phyloP scores from a whole-genome alignment of 768 basidiomycete species.

The Amanita jacksonii region DNA sequence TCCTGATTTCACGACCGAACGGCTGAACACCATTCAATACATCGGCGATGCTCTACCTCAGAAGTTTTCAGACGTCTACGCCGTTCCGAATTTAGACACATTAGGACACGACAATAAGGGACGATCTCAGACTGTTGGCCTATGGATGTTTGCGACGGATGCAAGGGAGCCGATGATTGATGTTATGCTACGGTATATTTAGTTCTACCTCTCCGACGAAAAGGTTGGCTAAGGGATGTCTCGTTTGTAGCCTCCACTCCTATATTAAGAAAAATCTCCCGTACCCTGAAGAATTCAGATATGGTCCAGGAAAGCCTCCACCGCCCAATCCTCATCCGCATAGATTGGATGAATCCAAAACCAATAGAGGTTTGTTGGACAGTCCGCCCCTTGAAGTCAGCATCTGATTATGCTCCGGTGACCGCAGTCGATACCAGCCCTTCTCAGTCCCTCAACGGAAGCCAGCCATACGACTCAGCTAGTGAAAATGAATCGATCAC shows the following conservation, averaged over 20 bases:
- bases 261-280: conserved; percentile 56
- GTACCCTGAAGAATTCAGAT: conserved; percentile 66
- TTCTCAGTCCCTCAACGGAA: not conserved
- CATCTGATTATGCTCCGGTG: too few relatives aligned
- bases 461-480: conserved; percentile 1
- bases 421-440: conserved; percentile 2
- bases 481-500: conserved; percentile 3
- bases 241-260: conserved; percentile 40
- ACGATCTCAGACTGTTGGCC: conserved; percentile 46
- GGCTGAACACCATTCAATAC: conserved; percentile 30
- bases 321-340: conserved; percentile 38
- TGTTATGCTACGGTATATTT: conserved; percentile 51
- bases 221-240: conserved; percentile 1
- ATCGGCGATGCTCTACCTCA: conserved; percentile 18
- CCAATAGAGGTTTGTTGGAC: conserved; percentile 4
- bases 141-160: conserved; percentile 69
- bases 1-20: conserved; percentile 51
- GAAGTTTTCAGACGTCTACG: conserved; percentile 44
- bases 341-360: conserved; percentile 18
- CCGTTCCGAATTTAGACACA: conserved; percentile 34
- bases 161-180: conserved; percentile 64
- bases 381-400: too few relatives aligned
- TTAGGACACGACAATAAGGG: conserved; percentile 44
- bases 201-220: too few relatives aligned
- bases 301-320: conserved; percentile 57